phyloP scores from a whole-genome alignment of 192 early-diverging fungal genomes.

The Fimicolochytrium jonesii region DNA sequence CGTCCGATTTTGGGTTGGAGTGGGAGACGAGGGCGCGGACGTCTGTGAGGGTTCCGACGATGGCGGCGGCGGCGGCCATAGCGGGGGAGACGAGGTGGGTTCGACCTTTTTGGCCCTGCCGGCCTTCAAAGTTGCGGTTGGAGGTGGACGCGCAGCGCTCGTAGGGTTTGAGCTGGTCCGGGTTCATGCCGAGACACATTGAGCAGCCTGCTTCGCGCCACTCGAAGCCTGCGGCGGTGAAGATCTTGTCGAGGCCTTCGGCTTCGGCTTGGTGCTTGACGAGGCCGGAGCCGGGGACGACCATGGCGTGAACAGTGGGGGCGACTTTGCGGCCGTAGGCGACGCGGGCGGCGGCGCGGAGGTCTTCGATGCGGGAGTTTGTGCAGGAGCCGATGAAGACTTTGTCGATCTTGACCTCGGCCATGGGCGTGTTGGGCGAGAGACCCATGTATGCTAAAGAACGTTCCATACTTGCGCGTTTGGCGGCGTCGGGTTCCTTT shows the following conservation, averaged over 20 bases:
- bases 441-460: constrained; percentile 64
- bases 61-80: constrained; percentile 69
- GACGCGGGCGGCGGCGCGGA: constrained; percentile 56
- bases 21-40: constrained; percentile 44
- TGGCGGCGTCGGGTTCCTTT: constrained; percentile 32
- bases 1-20: background rate
- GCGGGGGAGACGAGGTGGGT: constrained; percentile 63
- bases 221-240: constrained; percentile 67
- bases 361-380: constrained; percentile 71
- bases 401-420: constrained; percentile 58
- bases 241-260: constrained; percentile 64
- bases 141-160: constrained; percentile 69
- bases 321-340: constrained; percentile 59
- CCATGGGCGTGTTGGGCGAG: constrained; percentile 53
- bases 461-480: constrained; percentile 47
- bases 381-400: constrained; percentile 74
- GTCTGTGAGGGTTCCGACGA: constrained; percentile 57
- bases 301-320: constrained; percentile 59
- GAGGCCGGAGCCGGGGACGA: constrained; percentile 69
- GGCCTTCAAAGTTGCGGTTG: constrained; percentile 73
- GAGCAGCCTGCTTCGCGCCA: constrained; percentile 69
- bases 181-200: constrained; percentile 74
- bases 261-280: constrained; percentile 67
- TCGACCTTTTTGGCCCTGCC: constrained; percentile 63
- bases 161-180: constrained; percentile 61